Conservation (phyloP, 768 basidiomycete species). For the Lactifluus subvellereus region DNA sequence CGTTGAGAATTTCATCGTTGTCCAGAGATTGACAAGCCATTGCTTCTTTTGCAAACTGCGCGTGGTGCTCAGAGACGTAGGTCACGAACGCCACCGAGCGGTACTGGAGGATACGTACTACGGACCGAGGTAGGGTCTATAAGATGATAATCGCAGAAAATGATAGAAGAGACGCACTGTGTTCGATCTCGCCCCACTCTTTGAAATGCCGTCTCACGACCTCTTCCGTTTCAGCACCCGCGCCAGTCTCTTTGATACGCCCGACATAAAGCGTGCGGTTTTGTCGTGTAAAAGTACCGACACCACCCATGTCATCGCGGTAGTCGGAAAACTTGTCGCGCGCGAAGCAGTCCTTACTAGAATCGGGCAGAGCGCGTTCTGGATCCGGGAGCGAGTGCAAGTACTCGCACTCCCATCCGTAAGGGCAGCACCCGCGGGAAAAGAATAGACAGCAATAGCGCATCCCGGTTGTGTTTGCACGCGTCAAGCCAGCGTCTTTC, state of each 20-base stretch:
- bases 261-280: constrained; percentile 95
- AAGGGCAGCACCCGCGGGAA: constrained; percentile 93
- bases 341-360: constrained; percentile 94
- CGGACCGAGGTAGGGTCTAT: background rate
- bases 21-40: constrained; percentile 99
- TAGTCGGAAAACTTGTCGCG: constrained; percentile 97
- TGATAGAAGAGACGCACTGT: constrained; percentile 52
- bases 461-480: constrained; percentile 90
- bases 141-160: background rate
- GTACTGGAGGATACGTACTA: constrained; percentile 88
- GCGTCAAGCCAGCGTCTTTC: constrained; percentile 85
- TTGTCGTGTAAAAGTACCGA: constrained; percentile 90
- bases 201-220: constrained; percentile 87
- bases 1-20: constrained; percentile 95
- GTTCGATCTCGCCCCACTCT: constrained; percentile 92
- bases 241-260: constrained; percentile 86
- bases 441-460: constrained; percentile 95
- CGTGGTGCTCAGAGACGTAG: constrained; percentile 77
- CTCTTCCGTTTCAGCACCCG: constrained; percentile 86
- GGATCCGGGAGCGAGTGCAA: constrained; percentile 83
- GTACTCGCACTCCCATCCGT: constrained; percentile 98
- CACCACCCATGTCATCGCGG: constrained; percentile 99
- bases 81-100: constrained; percentile 97
- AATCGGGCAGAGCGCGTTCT: constrained; percentile 67
- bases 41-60: constrained; percentile 95